These are phyloP conservation scores for Hygrophorus pudorinus DNA, from an alignment of 768 basidiomycete genomes.

Conservation along the genomic window DNA sequence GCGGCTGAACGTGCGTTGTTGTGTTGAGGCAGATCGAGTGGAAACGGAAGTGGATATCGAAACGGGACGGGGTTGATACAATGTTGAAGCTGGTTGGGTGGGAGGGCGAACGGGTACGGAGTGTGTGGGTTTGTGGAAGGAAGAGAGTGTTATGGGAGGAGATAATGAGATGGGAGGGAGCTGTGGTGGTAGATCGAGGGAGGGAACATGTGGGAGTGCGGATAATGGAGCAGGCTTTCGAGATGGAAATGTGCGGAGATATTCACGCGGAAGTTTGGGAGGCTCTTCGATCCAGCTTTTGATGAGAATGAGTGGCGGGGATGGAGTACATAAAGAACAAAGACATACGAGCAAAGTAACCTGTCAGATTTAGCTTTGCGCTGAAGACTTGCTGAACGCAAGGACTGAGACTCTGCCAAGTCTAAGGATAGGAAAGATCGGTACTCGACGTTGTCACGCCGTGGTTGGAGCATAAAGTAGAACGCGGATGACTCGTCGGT, in stretches of 20 bases:
- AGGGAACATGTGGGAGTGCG: constrained; percentile 3
- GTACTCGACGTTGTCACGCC: constrained; percentile 27
- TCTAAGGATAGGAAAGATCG: constrained; percentile 65
- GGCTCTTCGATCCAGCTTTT: no score
- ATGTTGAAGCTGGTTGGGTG: neutral
- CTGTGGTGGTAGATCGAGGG: constrained; percentile 17
- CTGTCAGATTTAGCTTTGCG: constrained; percentile 9
- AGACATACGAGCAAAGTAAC: constrained; percentile 1
- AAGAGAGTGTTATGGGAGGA: neutral
- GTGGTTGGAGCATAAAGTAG: constrained; percentile 38
- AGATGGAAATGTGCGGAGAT: constrained; percentile 10
- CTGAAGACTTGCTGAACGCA: constrained; percentile 28
- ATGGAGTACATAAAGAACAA: neutral
- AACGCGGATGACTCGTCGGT: constrained; percentile 27
- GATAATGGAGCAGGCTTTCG: constrained; percentile 4
- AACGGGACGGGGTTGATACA: neutral
- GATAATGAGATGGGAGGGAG: constrained; percentile 14
- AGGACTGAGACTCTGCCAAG: constrained; percentile 43
- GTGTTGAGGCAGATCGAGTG: neutral
- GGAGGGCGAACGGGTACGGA: neutral
- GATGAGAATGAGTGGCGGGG: neutral
- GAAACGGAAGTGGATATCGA: neutral
- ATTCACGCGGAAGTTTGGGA: neutral
- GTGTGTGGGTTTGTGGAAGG: neutral
- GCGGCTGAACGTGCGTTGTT: neutral